Base-by-base conservation (phyloP, 1,284 basidiomycete species). In the Trichosporon faecale region DNA sequence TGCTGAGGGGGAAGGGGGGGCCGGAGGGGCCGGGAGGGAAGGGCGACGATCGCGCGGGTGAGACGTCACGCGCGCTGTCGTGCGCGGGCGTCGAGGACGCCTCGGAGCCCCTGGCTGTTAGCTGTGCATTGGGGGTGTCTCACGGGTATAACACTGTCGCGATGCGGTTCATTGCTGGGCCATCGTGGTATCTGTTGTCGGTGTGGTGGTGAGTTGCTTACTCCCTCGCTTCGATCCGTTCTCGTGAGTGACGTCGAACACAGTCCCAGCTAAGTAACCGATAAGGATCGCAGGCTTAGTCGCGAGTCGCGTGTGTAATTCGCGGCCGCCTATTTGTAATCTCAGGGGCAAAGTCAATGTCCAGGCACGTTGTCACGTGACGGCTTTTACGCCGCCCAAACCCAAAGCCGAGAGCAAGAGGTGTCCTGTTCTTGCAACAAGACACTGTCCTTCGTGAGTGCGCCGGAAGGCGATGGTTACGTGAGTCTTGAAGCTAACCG, bases 111-210 rank as follows among this genome's bases (percentile, higher is more conserved):
- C 66, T 69, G 64, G 60, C 35, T 4, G 66, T 68, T 16, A 72
- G 60, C 6, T n/a, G 18, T 37, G 61, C 23, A 12, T 1, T 11
- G 64, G 23, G n/a, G 2, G 14, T 23, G 9, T 68, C 74, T 69
- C 57, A 76, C 75, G 76, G 75, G 70, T 74, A 72, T 49, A 77
- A 70, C 25, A 72, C 76, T 7, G 69, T 75, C 8, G 76, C 73
- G 25, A 77, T 67, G 18, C 76, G 70, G 66, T 77, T 77, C 76
- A 77, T 77, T 4, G 55, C 57, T 61, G 57, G 57, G 31, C 57
- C 57, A 61, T 61, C 29, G 37, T 14, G 35, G 6, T 46, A 21
- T 31, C 57, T 18, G 18, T 61, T 31, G 55, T 31, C 27, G 57
- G 11, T 29, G 57, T 27, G 55, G 11, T 3, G 55, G 55, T 6